Base-by-base conservation (phyloP, 2,329 filamentous ascomycete genomes). In the Neofusicoccum sp. region DNA sequence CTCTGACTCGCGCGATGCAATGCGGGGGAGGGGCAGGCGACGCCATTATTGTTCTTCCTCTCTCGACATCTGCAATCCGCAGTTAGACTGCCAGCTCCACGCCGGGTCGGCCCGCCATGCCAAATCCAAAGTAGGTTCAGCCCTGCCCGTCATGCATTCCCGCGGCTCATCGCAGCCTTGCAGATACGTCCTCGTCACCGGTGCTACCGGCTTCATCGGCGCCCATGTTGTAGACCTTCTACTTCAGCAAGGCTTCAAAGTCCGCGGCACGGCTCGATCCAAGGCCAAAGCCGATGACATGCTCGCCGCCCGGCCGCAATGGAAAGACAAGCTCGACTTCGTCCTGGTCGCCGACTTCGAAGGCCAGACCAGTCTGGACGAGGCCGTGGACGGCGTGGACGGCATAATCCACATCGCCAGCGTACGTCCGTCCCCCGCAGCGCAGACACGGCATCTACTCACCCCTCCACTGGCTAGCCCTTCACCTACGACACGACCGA, bases 401-500 rank as follows among this genome's bases (percentile, higher is more conserved):
- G 76, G 68, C 0, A 71, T 81, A 0, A 75, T 81, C 14, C 79
- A 81, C 48, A 71, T 76, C 1, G 79, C 79, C 5, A 80, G 77
- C 61, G 51, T 56, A 14, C 12, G 34, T 11, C 4, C 12, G 34
- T 11, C 4, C 7, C 28, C 26, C 76, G 78, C 65, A 44, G 74
- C 68, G n/a, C 14, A 9, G 57, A 28, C n/a, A 16, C 1, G 1
- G 12, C 16, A 14, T 4, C 11, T 47, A 9, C 24, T 47, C 8
- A 11, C 26, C 44, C 28, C 5, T 5, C 28, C 33, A n/a, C 33
- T 1, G 20, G 20, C 40, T 24, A 36, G 40, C 54, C 54, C 9
- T 58, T 47, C 41, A 47, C 24, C 31, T 47, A 45, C 41, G 33
- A 43, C 38, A 24, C 28, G n/a, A 56, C 38, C 51, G 43, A 43